A percentile compares a stretch with the other conserved stretches of the same genome.
These are phyloP conservation scores for Blastocystis hominis DNA, from an alignment of 352 stramenopile species.

Conservation along the genomic window DNA sequence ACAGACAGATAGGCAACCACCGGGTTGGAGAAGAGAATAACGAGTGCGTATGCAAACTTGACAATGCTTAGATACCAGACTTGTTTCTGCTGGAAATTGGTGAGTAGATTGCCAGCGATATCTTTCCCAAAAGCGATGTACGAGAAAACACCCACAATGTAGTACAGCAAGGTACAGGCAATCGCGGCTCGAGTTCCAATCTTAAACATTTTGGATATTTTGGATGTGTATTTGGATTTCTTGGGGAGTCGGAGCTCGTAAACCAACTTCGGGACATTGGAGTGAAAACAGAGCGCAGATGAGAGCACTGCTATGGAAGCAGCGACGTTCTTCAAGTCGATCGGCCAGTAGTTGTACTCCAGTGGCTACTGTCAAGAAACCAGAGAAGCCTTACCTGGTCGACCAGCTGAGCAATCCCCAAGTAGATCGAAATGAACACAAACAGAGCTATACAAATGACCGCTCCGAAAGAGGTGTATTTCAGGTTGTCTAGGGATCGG, in stretches of 20 bases:
- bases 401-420: conserved; percentile 6
- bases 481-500: conserved; percentile 29
- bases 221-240: neutral
- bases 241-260: conserved; percentile 30
- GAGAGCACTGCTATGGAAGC: conserved; percentile 50
- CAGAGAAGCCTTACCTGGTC: neutral
- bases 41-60: conserved; percentile 58
- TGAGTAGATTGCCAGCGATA: conserved; percentile 32
- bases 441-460: conserved; percentile 30
- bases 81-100: conserved; percentile 37
- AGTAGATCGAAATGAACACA: conserved; percentile 21
- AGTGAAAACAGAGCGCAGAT: conserved; percentile 45
- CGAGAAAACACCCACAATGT: conserved; percentile 28
- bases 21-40: conserved; percentile 59
- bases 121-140: conserved; percentile 52
- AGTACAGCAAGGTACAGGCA: conserved; percentile 53
- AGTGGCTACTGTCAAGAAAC: neutral
- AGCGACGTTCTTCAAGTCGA: neutral
- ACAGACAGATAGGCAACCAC: conserved; percentile 43
- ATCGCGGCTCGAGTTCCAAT: neutral
- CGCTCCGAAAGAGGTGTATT: conserved; percentile 47
- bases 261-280: conserved; percentile 45
- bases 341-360: conserved; percentile 11
- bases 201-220: conserved; percentile 49
- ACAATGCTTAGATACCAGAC: conserved; percentile 50